Evolutionary conservation across 495 filamentous ascomycete species (phyloP).

Genomic region (Aspergillus nidulans): DNA sequence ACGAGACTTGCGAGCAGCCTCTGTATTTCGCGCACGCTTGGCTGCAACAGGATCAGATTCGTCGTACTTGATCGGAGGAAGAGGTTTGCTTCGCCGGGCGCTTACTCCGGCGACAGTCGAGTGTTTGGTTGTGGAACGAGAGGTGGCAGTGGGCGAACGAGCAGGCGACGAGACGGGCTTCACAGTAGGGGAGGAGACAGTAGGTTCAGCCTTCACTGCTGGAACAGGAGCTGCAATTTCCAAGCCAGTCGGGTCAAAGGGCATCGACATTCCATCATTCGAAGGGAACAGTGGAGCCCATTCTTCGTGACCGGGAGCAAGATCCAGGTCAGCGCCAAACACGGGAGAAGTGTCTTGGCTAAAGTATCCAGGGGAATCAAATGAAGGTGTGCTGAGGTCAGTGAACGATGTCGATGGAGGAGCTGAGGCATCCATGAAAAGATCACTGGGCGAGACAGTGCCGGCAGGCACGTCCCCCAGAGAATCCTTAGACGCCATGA

Average conservation of each 20-base stretch:
- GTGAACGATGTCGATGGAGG: slow-evolving; percentile 82
- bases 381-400: slow-evolving; percentile 76
- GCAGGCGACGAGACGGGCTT: slow-evolving; percentile 18
- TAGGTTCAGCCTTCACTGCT: slow-evolving; percentile 29
- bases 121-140: slow-evolving; percentile 47
- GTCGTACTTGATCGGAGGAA: slow-evolving; percentile 63
- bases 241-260: slow-evolving; percentile 33
- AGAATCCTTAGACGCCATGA: slow-evolving; percentile 31
- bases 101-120: slow-evolving; percentile 68
- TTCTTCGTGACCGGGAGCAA: slow-evolving; percentile 26
- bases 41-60: slow-evolving; percentile 67
- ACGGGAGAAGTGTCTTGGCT: slow-evolving; percentile 75
- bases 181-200: slow-evolving; percentile 30
- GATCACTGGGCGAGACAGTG: slow-evolving; percentile 83
- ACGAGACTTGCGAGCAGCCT: slow-evolving; percentile 92
- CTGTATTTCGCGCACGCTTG: slow-evolving; percentile 93
- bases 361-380: slow-evolving; percentile 63
- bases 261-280: slow-evolving; percentile 28
- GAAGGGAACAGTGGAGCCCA: slow-evolving; percentile 63
- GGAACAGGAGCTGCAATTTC: slow-evolving; percentile 28
- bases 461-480: slow-evolving; percentile 31
- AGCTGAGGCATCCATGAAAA: slow-evolving; percentile 71
- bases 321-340: slow-evolving; percentile 33
- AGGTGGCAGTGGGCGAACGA: slow-evolving; percentile 39
- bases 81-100: slow-evolving; percentile 68